Base-by-base conservation (phyloP, 2,329 filamentous ascomycete genomes). In the Coniochaeta sp. region DNA sequence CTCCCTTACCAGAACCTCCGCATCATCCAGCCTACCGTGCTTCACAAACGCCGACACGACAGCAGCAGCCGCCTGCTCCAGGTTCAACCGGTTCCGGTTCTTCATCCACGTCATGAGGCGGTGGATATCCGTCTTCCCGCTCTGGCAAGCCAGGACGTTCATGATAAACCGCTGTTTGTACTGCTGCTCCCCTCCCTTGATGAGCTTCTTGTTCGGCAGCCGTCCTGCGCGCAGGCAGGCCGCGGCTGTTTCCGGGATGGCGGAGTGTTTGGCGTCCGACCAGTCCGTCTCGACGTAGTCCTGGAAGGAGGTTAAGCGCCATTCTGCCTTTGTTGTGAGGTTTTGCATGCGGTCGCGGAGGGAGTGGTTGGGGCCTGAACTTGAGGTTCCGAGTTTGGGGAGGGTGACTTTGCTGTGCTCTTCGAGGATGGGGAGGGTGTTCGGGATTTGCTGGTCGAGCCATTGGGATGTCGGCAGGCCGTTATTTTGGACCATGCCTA, bases 1-100 rank as follows among this genome's bases (percentile, higher is more conserved):
- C n/a, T 47, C 45, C 5, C 45, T 8, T 12, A 50, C 3, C 24
- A 50, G 33, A 7, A 35, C 16, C 30, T 33, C 47, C 3, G 48
- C 48, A 16, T 50, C 48, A 10, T 26, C 32, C 14, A 38, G 48
- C 1, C 48, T 16, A 6, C 14, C 33, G 10, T 32, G 16, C 7
- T 40, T 50, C 8, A 50, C 48, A n/a, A 50, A 42, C 3, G 48
- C 31, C 3, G 48, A 50, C 4, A 50, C 48, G 6, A 50, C 32
- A 9, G 33, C 48, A 7, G 30, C 48, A 7, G 48, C 48, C 7
- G 48, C 48, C 32, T 42, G 48, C 48, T 50, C 48, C 4, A 50
- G 48, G 24, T 20, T 30, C 9, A 50, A 32, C 2, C 48, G 48
- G 48, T 2, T 42, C 10, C 48, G 48, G 13, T 20, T 26, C n/a